These are phyloP conservation scores for Aspergillus uvarum DNA, from an alignment of 2,329 filamentous ascomycete genomes.

Conservation along the genomic window DNA sequence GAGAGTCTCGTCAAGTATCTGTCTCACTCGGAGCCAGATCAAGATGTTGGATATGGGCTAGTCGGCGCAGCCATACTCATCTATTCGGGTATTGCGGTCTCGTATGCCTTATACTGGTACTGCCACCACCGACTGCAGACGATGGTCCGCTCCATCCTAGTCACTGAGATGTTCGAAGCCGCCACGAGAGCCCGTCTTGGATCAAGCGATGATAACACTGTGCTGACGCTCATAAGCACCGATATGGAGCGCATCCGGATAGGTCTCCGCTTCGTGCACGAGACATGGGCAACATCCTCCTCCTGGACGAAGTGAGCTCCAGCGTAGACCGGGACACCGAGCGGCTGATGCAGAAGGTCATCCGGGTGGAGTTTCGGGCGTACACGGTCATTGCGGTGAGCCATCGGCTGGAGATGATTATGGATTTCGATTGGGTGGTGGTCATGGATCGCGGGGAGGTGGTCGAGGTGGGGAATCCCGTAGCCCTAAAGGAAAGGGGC, in stretches of 20 bases:
- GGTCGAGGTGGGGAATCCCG: constrained; percentile 8
- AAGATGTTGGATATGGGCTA: not conserved
- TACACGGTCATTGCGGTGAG: constrained; percentile 32
- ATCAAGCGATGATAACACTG: too few species aligned
- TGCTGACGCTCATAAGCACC: not conserved
- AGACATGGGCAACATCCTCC: not conserved
- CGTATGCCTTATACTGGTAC: not conserved
- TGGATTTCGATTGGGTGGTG: constrained; percentile 28
- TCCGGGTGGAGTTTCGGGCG: constrained; percentile 24
- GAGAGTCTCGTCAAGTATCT: too few species aligned
- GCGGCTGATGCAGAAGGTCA: constrained; percentile 27
- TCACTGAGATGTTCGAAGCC: not conserved
- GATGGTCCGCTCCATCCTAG: not conserved
- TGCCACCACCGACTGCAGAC: not conserved
- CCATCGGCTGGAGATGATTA: constrained; percentile 28
- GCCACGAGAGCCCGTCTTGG: too few species aligned
- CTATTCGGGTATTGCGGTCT: not conserved
- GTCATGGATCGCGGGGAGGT: constrained; percentile 27
- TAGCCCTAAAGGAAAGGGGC: too few species aligned
- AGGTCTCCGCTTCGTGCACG: not conserved
- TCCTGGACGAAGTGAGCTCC: too few species aligned
- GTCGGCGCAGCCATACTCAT: not conserved
- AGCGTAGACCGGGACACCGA: constrained; percentile 22
- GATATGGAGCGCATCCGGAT: not conserved
- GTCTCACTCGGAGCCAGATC: too few species aligned